phyloP scores from a whole-genome alignment of 371 early-diverging fungal genomes.

The Mucor plumbeus region DNA sequence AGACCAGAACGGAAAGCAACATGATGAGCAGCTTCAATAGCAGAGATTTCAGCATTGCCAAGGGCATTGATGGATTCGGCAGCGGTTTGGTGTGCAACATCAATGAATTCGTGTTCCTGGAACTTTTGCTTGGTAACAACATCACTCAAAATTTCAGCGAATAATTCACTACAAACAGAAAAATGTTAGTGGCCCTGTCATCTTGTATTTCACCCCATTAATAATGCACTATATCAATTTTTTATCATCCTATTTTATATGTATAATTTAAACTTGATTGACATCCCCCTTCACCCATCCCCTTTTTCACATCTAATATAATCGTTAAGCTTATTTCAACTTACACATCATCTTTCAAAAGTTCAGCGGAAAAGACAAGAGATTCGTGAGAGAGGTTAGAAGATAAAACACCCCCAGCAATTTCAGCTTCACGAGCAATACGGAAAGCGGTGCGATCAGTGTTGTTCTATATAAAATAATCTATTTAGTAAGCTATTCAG shows the following conservation, averaged over 20 bases:
- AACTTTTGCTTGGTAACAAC: slow-evolving; percentile 81
- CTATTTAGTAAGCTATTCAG: not conserved
- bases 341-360: slow-evolving; percentile 91
- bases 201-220: too few species aligned
- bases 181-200: not conserved
- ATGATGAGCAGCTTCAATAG: slow-evolving; percentile 84
- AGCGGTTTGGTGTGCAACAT: slow-evolving; percentile 69
- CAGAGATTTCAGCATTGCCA: slow-evolving; percentile 67
- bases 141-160: slow-evolving; percentile 82
- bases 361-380: slow-evolving; percentile 85
- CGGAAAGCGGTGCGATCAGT: slow-evolving; percentile 87
- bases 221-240: not conserved
- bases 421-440: slow-evolving; percentile 90
- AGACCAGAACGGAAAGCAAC: slow-evolving; percentile 94
- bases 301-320: not conserved
- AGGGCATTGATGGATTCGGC: slow-evolving; percentile 75
- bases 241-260: not conserved
- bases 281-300: not conserved
- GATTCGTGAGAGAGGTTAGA: slow-evolving; percentile 84
- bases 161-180: slow-evolving; percentile 74
- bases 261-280: not conserved
- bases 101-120: slow-evolving; percentile 86
- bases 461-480: slow-evolving; percentile 63
- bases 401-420: slow-evolving; percentile 88
- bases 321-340: slow-evolving; percentile 30